Base-by-base conservation (phyloP, 495 filamentous ascomycete genomes). In the Oidiodendron maius region DNA sequence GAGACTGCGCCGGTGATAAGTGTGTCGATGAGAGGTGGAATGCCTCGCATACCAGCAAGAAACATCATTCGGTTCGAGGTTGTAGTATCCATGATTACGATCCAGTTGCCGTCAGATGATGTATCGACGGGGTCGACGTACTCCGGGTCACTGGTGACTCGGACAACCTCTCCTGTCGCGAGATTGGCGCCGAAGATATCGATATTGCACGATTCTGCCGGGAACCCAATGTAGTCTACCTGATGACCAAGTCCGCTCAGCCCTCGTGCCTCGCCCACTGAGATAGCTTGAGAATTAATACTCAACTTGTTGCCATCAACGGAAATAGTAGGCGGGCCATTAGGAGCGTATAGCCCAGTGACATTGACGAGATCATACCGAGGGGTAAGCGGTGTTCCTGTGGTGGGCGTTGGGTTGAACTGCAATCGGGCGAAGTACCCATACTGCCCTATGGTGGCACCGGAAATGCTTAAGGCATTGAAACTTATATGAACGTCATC, bases 181-280 rank as follows among this genome's bases (percentile, higher is more conserved):
- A 63, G 37, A 21, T 61, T 40, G 15, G 44, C 50, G 20, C 59
- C 63, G 24, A 56, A 64, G 38, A 61, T 34, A 38, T 66, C 61
- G 39, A 63, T 56, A 32, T 61, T 64, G 23, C 50, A 52, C 9
- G 55, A 60, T 38, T 66, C 60, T 13, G 24, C 23, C 4, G 61
- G 48, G 32, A 50, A 53, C 3, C 61, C 60, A 28, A 63, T 42
- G 35, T 57, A 64, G 0, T 46, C 47, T 22, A 60, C 50, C 44
- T 63, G 61, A 12, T 44, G 44, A 15, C 61, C 61, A 16, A 30
- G 35, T 37, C 61, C 61, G 34, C 24, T 63, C 16, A 62, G 62
- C 15, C 63, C 63, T 13, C 63, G 53, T 5, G 61, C 40, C 48
- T 66, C 63, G 15, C 63, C 63, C 12, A 64, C 45, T 12, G 24